phyloP scores from a whole-genome alignment of 192 early-diverging fungal species.

The Haplosporangium gracile region DNA sequence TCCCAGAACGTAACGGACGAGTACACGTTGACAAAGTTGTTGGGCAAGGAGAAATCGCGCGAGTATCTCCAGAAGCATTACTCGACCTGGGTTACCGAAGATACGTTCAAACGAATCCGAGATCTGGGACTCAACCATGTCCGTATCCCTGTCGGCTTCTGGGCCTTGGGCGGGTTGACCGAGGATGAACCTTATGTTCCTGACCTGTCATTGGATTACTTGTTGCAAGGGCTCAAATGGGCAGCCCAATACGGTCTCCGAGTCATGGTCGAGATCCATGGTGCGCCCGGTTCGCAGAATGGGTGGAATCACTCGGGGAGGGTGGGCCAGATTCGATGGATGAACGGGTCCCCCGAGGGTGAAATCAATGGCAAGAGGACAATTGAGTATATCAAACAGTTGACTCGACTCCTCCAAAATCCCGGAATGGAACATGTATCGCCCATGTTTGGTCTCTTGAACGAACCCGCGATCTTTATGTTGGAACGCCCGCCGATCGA shows the following conservation, averaged over 20 bases:
- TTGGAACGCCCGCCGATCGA: conserved; percentile 16
- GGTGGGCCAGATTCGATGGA: conserved; percentile 37
- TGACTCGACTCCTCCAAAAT: conserved; percentile 65
- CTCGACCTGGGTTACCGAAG: conserved; percentile 70
- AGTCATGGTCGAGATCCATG: conserved; percentile 79
- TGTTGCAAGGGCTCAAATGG: conserved; percentile 73
- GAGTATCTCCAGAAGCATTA: conserved; percentile 68
- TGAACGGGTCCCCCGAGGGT: conserved; percentile 53
- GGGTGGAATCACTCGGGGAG: conserved; percentile 72
- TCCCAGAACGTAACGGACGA: conserved; percentile 67
- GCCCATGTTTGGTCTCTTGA: conserved; percentile 65
- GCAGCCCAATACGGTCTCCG: conserved; percentile 73
- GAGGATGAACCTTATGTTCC: conserved; percentile 73
- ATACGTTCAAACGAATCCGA: conserved; percentile 70
- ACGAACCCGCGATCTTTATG: conserved; percentile 60
- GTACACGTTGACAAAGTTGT: conserved; percentile 68
- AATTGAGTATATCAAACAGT: conserved; percentile 63
- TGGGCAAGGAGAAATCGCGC: conserved; percentile 71
- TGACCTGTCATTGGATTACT: conserved; percentile 66
- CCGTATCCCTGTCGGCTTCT: conserved; percentile 80
- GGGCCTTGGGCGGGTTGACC: conserved; percentile 69
- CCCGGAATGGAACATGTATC: conserved; percentile 64
- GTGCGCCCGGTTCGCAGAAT: conserved; percentile 80
- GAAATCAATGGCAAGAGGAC: conserved; percentile 65
- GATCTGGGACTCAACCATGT: conserved; percentile 74